Percentiles rank a stretch among this genome's conserved stretches.
These are phyloP conservation scores for Syzygium oleosum DNA, from an alignment of 345 rosid genomes.

Conservation along the genomic window DNA sequence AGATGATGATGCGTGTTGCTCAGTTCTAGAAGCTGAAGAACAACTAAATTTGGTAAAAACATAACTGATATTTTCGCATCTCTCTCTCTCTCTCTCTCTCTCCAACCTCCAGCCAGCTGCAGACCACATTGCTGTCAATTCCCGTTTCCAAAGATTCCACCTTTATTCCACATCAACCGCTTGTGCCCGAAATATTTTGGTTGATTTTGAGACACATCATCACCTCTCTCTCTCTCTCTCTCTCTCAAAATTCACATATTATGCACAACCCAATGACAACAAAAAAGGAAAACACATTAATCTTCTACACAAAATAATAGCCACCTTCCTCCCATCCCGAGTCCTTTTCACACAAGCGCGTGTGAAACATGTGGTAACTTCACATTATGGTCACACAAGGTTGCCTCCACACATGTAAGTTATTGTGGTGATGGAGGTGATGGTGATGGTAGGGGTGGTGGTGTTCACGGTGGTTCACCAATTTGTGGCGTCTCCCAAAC, in stretches of 20 bases:
- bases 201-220: not conserved
- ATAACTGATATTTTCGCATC: not conserved
- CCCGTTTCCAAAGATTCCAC: not conserved
- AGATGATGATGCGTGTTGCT: not conserved
- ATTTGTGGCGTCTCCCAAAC: slow-evolving; percentile 32
- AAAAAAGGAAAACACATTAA: not conserved
- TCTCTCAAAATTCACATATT: not conserved
- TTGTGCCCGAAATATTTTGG: not conserved
- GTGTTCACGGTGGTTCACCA: slow-evolving; percentile 13
- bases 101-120: not conserved
- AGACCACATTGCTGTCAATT: not conserved
- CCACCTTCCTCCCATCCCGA: not conserved
- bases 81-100: not conserved
- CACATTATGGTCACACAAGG: slow-evolving; percentile 39
- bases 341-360: not conserved
- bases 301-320: not conserved
- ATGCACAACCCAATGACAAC: not conserved
- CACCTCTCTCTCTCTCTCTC: not conserved
- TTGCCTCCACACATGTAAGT: slow-evolving; percentile 44
- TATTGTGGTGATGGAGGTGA: slow-evolving; percentile 13
- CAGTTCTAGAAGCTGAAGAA: not conserved
- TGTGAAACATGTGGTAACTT: not conserved
- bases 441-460: slow-evolving; percentile 6
- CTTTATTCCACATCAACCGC: slow-evolving; percentile 1
- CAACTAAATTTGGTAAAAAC: not conserved